A percentile compares a stretch with the other conserved stretches of the same genome.
phyloP scores from a whole-genome alignment of 208 protist genomes.

The Leishmania braziliensis region DNA sequence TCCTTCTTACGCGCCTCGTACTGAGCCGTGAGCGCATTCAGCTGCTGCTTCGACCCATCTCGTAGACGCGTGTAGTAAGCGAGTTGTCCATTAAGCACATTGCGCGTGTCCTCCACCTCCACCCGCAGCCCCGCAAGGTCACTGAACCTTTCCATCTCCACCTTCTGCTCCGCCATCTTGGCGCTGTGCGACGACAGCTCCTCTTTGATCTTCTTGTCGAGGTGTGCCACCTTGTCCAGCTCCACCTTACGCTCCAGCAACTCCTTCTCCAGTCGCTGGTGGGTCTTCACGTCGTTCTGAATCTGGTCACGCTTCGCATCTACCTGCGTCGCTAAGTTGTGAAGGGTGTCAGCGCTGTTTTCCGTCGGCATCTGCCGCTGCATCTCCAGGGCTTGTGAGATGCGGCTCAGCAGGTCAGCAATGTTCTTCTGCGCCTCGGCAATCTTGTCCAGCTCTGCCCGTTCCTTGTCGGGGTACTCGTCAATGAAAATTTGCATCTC shows the following conservation, averaged over 20 bases:
- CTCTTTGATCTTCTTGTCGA: constrained; percentile 90
- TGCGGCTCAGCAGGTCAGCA: constrained; percentile 66
- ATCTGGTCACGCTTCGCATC: constrained; percentile 81
- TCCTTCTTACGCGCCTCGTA: constrained; percentile 59
- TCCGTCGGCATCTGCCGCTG: constrained; percentile 81
- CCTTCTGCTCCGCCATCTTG: constrained; percentile 81
- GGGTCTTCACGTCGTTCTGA: constrained; percentile 79
- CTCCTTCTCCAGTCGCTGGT: constrained; percentile 89
- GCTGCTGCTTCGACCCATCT: constrained; percentile 73
- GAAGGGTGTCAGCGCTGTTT: constrained; percentile 52
- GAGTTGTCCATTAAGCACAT: constrained; percentile 53
- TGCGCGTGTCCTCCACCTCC: constrained; percentile 67
- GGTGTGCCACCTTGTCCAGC: constrained; percentile 86
- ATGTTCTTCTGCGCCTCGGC: constrained; percentile 63
- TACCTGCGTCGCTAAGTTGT: constrained; percentile 81
- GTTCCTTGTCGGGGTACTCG: constrained; percentile 79
- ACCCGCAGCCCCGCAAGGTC: constrained; percentile 74
- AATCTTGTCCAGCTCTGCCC: constrained; percentile 71
- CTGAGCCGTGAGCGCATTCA: constrained; percentile 59
- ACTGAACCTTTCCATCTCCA: constrained; percentile 78
- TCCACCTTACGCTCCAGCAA: constrained; percentile 87
- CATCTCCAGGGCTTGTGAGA: constrained; percentile 79
- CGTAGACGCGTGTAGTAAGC: constrained; percentile 62
- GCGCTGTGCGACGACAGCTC: constrained; percentile 79
- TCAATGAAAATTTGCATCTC: constrained; percentile 91